Percentiles rank a stretch among this genome's conserved stretches.
These are phyloP conservation scores for Sequoiadendron giganteum DNA, from an alignment of 75 land plant genomes.

Conservation along the genomic window DNA sequence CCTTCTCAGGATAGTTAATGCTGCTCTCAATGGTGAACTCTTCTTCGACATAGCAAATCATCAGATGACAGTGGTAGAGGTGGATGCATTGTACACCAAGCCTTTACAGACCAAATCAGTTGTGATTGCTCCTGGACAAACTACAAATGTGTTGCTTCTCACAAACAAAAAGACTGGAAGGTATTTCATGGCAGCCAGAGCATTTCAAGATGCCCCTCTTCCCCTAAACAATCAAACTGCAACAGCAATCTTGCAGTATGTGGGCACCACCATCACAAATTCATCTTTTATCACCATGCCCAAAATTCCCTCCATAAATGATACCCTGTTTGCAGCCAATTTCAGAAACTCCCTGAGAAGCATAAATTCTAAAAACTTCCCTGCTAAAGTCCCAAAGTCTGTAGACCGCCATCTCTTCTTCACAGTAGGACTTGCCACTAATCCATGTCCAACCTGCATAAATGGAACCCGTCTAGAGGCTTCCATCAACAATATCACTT, in stretches of 20 bases:
- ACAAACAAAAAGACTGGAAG: slow-evolving; percentile 33
- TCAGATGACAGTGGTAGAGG: slow-evolving; percentile 64
- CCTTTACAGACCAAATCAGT: slow-evolving; percentile 54
- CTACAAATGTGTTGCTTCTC: slow-evolving; percentile 52
- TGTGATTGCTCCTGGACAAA: slow-evolving; percentile 67
- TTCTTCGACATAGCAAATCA: slow-evolving; percentile 66
- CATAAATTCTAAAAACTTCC: slow-evolving; percentile 39
- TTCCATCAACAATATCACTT: slow-evolving; percentile 68
- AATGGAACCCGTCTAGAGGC: slow-evolving; percentile 46
- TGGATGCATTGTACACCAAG: slow-evolving; percentile 67
- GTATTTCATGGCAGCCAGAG: slow-evolving; percentile 64
- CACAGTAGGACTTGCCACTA: slow-evolving; percentile 60
- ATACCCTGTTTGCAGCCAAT: slow-evolving; percentile 33
- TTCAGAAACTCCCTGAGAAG: slow-evolving; percentile 42
- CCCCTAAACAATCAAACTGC: slow-evolving; percentile 59
- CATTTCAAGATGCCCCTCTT: slow-evolving; percentile 53
- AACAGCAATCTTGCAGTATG: slow-evolving; percentile 58
- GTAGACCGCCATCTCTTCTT: slow-evolving; percentile 61
- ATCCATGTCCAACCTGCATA: slow-evolving; percentile 55
- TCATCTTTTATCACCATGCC: slow-evolving; percentile 37
- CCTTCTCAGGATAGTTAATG: slow-evolving; percentile 62
- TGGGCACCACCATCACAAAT: slow-evolving; percentile 30
- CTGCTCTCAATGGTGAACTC: slow-evolving; percentile 72
- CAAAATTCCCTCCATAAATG: slow-evolving; percentile 43
- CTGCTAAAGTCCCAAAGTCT: slow-evolving; percentile 53